phyloP scores from a whole-genome alignment of 768 basidiomycete genomes.

The Rhodosporidiobolus sp. region DNA sequence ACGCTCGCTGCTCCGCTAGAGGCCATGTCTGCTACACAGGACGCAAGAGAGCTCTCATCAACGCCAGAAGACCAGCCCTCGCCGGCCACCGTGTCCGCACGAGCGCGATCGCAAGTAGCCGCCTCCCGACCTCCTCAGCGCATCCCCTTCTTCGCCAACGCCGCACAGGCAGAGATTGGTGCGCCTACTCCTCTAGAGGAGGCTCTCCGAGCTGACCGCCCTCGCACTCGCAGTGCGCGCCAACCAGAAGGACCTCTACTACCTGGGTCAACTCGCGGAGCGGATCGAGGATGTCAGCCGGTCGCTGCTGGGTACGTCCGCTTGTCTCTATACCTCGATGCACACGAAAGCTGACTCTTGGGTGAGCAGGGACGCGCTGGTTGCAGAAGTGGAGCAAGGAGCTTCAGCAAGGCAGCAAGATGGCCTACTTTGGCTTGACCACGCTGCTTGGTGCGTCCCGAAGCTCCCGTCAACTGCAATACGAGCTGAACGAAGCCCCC shows the following conservation, averaged over 20 bases:
- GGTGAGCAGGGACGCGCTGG: slow-evolving; percentile 41
- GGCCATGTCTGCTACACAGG: neutral
- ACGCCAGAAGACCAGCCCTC: neutral
- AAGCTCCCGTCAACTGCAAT: too few species aligned
- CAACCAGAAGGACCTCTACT: slow-evolving; percentile 46
- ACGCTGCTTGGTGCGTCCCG: slow-evolving; percentile 41
- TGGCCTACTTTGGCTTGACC: slow-evolving; percentile 44
- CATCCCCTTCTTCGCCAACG: slow-evolving; percentile 42
- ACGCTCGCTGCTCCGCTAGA: too few species aligned
- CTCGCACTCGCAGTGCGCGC: slow-evolving; percentile 37
- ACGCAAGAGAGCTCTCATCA: neutral
- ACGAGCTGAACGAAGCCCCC: neutral
- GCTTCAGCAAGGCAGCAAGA: slow-evolving; percentile 35
- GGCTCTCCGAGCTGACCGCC: neutral
- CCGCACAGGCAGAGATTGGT: slow-evolving; percentile 45
- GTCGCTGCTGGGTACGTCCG: slow-evolving; percentile 34
- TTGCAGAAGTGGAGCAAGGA: slow-evolving; percentile 41
- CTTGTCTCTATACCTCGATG: too few species aligned
- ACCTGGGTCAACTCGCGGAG: slow-evolving; percentile 41
- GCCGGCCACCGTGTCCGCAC: slow-evolving; percentile 24
- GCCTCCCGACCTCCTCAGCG: neutral
- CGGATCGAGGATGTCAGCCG: slow-evolving; percentile 40
- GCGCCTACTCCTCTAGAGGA: neutral
- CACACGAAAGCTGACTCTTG: neutral
- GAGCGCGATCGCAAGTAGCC: slow-evolving; percentile 9